A percentile compares a stretch with the other conserved stretches of the same genome.
phyloP scores from a whole-genome alignment of 495 filamentous ascomycete genomes.

The Elasticomyces elasticus region DNA sequence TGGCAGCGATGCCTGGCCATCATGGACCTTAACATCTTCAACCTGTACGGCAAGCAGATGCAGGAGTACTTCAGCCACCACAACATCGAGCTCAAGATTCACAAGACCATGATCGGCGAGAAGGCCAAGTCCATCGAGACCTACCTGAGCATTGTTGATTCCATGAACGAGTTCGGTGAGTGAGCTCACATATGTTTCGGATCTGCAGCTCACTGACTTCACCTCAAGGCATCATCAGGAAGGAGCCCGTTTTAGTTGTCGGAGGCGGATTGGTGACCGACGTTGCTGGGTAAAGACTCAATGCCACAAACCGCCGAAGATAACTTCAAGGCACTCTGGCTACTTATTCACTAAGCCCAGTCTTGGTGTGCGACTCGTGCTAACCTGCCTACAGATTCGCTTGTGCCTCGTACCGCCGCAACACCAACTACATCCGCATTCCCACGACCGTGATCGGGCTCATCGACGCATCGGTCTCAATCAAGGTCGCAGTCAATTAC shows the following conservation, averaged over 20 bases:
- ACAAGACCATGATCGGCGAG: constrained; percentile 56
- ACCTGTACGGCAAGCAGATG: constrained; percentile 49
- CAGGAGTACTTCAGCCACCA: constrained; percentile 48
- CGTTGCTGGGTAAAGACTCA: constrained; percentile 48
- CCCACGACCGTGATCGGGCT: constrained; percentile 58
- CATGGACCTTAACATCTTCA: constrained; percentile 52
- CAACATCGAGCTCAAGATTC: constrained; percentile 44
- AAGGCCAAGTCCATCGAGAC: constrained; percentile 55
- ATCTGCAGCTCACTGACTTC: neutral
- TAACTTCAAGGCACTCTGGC: constrained; percentile 38
- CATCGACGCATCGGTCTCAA: constrained; percentile 56
- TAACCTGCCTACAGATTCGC: constrained; percentile 42
- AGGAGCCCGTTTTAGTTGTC: constrained; percentile 56
- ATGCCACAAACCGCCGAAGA: constrained; percentile 29
- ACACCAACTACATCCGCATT: constrained; percentile 39
- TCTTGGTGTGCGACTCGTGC: constrained; percentile 1
- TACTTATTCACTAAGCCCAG: constrained; percentile 23
- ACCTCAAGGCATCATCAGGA: constrained; percentile 3
- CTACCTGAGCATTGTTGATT: constrained; percentile 49
- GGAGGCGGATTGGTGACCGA: constrained; percentile 57
- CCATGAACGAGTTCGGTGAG: constrained; percentile 55
- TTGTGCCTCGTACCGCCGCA: constrained; percentile 34
- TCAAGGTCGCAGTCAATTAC: constrained; percentile 59
- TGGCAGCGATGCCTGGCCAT: constrained; percentile 51
- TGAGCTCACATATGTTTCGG: neutral